Percentiles rank a stretch among this genome's conserved stretches.
Evolutionary conservation across 2,329 filamentous ascomycete genomes (phyloP).

Genomic region (Plenodomus lindquistii): DNA sequence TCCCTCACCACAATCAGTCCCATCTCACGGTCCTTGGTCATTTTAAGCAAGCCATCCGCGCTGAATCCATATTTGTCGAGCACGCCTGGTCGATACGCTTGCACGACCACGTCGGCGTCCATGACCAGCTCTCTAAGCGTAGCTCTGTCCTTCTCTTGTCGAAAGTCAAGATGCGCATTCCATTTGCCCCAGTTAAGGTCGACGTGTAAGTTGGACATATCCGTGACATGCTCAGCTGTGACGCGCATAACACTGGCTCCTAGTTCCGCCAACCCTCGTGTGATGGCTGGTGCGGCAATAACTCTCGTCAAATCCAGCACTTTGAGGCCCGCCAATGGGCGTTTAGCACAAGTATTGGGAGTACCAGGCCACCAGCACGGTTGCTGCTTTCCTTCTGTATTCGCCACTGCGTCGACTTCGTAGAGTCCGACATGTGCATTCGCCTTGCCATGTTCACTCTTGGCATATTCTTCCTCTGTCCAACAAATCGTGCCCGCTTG

Average conservation of each 20-base stretch:
- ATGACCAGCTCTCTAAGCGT: constrained; percentile 48
- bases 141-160: constrained; percentile 43
- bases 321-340: constrained; percentile 54
- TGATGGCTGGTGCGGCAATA: constrained; percentile 54
- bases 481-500: constrained; percentile 49
- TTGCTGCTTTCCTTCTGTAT: constrained; percentile 31
- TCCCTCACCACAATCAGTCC: constrained; percentile 55
- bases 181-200: constrained; percentile 59
- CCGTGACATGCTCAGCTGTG: constrained; percentile 46
- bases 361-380: constrained; percentile 50
- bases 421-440: constrained; percentile 49
- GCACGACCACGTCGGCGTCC: constrained; percentile 56
- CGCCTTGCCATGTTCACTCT: constrained; percentile 48
- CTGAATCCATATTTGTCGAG: constrained; percentile 55
- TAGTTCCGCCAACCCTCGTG: constrained; percentile 49
- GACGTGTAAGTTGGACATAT: constrained; percentile 47
- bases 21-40: constrained; percentile 46
- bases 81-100: constrained; percentile 55
- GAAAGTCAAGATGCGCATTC: constrained; percentile 51
- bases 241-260: constrained; percentile 55
- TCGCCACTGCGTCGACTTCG: constrained; percentile 39
- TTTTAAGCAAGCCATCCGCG: constrained; percentile 46
- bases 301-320: constrained; percentile 56
- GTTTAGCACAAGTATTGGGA: constrained; percentile 33
- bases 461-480: constrained; percentile 44